Conservation (phyloP, 2,329 filamentous ascomycete genomes). For the Sarocladiaceae sp. region DNA sequence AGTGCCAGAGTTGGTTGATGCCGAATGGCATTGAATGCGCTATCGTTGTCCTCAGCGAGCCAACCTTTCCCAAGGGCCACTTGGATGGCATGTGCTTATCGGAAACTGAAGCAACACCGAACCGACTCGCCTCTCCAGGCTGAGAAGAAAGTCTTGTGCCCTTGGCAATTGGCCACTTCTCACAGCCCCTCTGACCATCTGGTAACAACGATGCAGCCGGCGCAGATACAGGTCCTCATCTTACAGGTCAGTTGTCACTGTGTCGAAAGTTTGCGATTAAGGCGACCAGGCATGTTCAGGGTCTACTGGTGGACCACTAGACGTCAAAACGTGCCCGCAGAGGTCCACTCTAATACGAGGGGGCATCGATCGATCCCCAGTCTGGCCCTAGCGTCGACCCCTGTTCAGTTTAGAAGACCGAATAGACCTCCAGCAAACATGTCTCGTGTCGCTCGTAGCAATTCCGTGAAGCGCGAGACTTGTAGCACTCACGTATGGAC, state of each 20-base stretch:
- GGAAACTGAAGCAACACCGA: background rate
- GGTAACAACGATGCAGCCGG: background rate
- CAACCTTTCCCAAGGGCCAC: no score
- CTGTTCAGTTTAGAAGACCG: background rate
- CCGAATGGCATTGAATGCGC: no score
- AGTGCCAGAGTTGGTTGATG: no score
- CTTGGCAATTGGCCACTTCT: background rate
- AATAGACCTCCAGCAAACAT: no score
- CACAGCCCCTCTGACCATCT: background rate
- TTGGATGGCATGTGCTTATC: background rate
- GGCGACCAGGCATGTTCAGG: background rate
- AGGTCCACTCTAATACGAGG: slow-evolving; percentile 8
- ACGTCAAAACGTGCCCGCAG: slow-evolving; percentile 1
- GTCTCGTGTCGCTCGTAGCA: no score
- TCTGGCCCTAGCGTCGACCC: slow-evolving; percentile 6
- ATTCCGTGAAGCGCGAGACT: no score
- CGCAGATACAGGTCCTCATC: no score
- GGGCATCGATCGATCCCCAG: slow-evolving; percentile 9
- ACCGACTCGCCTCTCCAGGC: background rate
- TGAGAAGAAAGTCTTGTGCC: background rate
- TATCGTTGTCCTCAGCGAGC: no score
- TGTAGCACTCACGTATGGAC: no score
- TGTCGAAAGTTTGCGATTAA: background rate
- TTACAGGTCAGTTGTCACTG: no score
- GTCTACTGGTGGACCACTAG: slow-evolving; percentile 3